phyloP scores from a whole-genome alignment of 495 filamentous ascomycete genomes.

The Aspergillus cavernicola region DNA sequence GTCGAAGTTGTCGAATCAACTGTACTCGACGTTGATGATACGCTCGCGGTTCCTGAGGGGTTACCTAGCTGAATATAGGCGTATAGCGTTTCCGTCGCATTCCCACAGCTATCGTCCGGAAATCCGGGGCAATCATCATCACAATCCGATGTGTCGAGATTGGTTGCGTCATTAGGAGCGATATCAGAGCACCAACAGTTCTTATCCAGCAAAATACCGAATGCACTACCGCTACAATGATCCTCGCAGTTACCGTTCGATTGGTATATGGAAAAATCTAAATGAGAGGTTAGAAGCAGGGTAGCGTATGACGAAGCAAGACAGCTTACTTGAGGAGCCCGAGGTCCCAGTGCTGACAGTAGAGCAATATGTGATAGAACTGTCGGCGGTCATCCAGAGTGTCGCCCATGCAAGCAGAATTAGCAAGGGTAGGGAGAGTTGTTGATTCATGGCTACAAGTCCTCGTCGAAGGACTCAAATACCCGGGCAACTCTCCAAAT shows the following conservation, averaged over 20 bases:
- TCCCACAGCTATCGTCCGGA: constrained; percentile 61
- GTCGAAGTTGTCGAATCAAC: constrained; percentile 15
- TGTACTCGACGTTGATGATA: constrained; percentile 18
- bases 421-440: constrained; percentile 20
- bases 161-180: constrained; percentile 47
- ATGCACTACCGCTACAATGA: constrained; percentile 59
- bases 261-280: constrained; percentile 57
- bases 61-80: constrained; percentile 48
- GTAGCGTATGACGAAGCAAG: not conserved
- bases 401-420: constrained; percentile 19
- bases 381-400: not conserved
- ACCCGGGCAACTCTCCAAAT: not conserved
- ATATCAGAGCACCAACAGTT: constrained; percentile 78
- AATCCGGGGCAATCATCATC: constrained; percentile 62
- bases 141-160: constrained; percentile 44
- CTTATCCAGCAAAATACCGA: constrained; percentile 60
- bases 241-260: constrained; percentile 60
- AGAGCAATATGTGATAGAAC: constrained; percentile 39
- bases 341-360: constrained; percentile 40
- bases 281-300: constrained; percentile 11
- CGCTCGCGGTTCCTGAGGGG: constrained; percentile 35
- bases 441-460: constrained; percentile 14
- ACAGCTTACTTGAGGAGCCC: constrained; percentile 27
- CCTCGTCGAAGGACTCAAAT: not conserved
- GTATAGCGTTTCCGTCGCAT: constrained; percentile 47